Evolutionary conservation across 805 yeast species (phyloP).

Genomic region (Komagataella phaffii): DNA sequence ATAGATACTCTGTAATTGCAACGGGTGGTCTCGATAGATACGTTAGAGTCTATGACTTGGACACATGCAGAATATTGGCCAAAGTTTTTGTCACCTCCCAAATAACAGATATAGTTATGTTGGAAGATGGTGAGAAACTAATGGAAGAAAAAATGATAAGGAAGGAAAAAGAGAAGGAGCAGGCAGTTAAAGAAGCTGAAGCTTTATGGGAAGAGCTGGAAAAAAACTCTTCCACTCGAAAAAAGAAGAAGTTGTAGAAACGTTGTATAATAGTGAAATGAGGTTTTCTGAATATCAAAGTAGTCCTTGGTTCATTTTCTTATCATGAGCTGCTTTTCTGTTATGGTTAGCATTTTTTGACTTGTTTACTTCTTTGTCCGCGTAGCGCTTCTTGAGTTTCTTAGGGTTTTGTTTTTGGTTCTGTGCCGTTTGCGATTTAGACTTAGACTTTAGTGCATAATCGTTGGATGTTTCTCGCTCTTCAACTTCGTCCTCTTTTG

Average conservation of each 20-base stretch:
- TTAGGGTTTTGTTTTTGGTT: not conserved
- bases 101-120: constrained; percentile 34
- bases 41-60: constrained; percentile 59
- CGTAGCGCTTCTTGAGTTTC: constrained; percentile 19
- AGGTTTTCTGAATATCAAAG: not conserved
- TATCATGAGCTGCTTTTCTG: constrained; percentile 48
- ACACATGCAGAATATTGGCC: constrained; percentile 42
- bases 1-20: constrained; percentile 33
- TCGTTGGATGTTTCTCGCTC: not conserved
- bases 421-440: constrained; percentile 1
- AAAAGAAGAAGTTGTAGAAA: constrained; percentile 7
- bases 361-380: constrained; percentile 41
- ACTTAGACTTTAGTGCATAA: not conserved
- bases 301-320: constrained; percentile 25
- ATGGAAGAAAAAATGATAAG: constrained; percentile 20
- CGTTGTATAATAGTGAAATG: not conserved
- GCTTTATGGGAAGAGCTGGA: constrained; percentile 26
- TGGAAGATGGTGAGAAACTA: constrained; percentile 29
- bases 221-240: constrained; percentile 12
- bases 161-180: constrained; percentile 8
- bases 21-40: constrained; percentile 86
- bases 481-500: constrained; percentile 2
- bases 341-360: constrained; percentile 50
- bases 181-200: constrained; percentile 14
- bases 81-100: constrained; percentile 73